phyloP scores from a whole-genome alignment of 352 stramenopile species.

The Globisporangium mamillatum region DNA sequence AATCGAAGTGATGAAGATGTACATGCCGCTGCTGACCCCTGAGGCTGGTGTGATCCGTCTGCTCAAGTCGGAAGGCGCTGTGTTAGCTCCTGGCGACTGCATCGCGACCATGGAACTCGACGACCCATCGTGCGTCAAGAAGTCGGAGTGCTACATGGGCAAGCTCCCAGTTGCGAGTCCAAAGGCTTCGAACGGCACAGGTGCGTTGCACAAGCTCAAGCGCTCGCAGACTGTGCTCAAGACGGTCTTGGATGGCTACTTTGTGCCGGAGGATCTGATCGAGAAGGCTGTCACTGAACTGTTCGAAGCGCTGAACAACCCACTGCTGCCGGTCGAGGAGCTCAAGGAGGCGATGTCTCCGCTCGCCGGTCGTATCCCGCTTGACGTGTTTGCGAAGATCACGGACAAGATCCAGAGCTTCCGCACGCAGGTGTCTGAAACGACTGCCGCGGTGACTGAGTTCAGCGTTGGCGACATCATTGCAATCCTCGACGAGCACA shows the following conservation, averaged over 20 bases:
- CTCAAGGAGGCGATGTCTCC: slow-evolving; percentile 97
- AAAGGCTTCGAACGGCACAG: slow-evolving; percentile 33
- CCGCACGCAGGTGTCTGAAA: slow-evolving; percentile 40
- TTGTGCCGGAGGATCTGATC: slow-evolving; percentile 80
- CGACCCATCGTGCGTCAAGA: slow-evolving; percentile 96
- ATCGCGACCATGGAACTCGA: slow-evolving; percentile 98
- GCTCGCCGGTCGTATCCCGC: slow-evolving; percentile 94
- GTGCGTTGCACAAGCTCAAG: slow-evolving; percentile 68
- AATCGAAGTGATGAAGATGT: slow-evolving; percentile 99
- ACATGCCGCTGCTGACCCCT: slow-evolving; percentile 98
- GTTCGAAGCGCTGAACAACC: slow-evolving; percentile 63
- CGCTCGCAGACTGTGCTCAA: slow-evolving; percentile 84
- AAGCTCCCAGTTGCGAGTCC: slow-evolving; percentile 44
- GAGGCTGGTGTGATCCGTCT: slow-evolving; percentile 96
- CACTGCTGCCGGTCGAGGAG: slow-evolving; percentile 89
- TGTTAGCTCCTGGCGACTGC: slow-evolving; percentile 95
- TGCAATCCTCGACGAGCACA: slow-evolving; percentile 64
- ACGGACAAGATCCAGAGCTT: slow-evolving; percentile 78
- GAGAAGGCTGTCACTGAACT: slow-evolving; percentile 86
- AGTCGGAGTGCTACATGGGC: slow-evolving; percentile 90
- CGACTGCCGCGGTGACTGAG: slow-evolving; percentile 26
- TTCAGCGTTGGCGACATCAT: slow-evolving; percentile 59
- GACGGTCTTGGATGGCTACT: slow-evolving; percentile 95
- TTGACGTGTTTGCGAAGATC: slow-evolving; percentile 89
- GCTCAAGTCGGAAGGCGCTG: slow-evolving; percentile 94